Base-by-base conservation (phyloP, 345 rosid genomes). In the Camelina sativa region DNA sequence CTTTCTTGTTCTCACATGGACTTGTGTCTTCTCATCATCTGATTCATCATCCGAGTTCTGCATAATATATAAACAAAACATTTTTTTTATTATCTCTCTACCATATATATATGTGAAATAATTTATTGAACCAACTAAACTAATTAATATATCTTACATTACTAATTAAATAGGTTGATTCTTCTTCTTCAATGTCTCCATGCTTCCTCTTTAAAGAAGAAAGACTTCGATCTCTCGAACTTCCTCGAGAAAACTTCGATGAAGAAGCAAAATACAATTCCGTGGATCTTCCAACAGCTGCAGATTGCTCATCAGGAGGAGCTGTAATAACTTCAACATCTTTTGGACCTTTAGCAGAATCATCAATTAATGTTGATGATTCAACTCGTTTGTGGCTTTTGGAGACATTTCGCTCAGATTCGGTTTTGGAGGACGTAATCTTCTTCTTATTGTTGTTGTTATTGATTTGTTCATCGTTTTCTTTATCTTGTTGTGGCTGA, bases 231-330 rank as follows among this genome's bases (percentile, higher is more conserved):
- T 77, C 72, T 63, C 57, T 71, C 5, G 67, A 56, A 64, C 59
- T 69, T 62, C 59, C 71, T 23, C 10, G 63, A 75, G 80, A 69
- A 16, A 54, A 57, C 58, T 8, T 54, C 1, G 71, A 57, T 5
- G 76, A 76, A 37, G 80, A 57, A 16, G 80, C 76, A 22, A 71
- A 38, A 58, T 71, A 56, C 67, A 71, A 20, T 35, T 71, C 72
- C 0, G 55, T 65, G 40, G 80, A 77, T 71, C 72, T 65, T 38
- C 67, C 76, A 65, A 72, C 63, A 44, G 89, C 88, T 80, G 60
- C 86, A 41, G 92, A 88, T 60, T 85, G 86, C 65, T 84, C 86
- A 69, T 88, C 92, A 20, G 88, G 88, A 61, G 83, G 75, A 63
- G 71, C 1, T 52, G 55, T 68, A 23, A 8, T 61, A 62, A 52